These are phyloP conservation scores for Calonectria henricotiae DNA, from an alignment of 2,329 filamentous ascomycete species.

Conservation along the genomic window DNA sequence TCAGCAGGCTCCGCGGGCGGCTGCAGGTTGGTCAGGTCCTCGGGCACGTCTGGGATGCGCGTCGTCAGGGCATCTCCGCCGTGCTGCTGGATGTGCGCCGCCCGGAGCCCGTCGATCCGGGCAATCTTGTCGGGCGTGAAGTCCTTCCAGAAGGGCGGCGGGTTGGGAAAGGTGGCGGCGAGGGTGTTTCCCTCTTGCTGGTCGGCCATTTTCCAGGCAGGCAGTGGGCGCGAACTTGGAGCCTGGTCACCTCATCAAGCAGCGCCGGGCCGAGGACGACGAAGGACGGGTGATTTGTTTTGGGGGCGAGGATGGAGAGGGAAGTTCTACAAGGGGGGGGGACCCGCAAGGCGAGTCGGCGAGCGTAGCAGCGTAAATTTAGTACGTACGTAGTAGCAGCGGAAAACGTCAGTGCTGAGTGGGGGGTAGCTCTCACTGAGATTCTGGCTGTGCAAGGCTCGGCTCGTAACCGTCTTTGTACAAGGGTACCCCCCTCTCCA, in stretches of 20 bases:
- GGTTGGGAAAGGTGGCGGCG: slow-evolving; percentile 84
- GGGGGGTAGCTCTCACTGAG: slow-evolving; percentile 7
- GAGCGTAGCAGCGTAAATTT: neutral
- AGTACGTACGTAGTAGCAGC: no score
- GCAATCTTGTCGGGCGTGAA: slow-evolving; percentile 85
- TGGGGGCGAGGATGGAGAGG: slow-evolving; percentile 3
- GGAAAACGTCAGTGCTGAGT: neutral
- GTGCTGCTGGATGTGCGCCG: slow-evolving; percentile 57
- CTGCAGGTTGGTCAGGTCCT: slow-evolving; percentile 83
- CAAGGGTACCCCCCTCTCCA: slow-evolving; percentile 5
- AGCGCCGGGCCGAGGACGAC: no score
- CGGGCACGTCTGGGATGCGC: slow-evolving; percentile 70
- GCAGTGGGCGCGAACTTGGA: neutral
- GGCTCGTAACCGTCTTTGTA: slow-evolving; percentile 3
- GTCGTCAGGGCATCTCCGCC: slow-evolving; percentile 51
- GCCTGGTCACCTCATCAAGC: slow-evolving; percentile 39
- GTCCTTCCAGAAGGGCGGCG: slow-evolving; percentile 90
- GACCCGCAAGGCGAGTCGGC: neutral
- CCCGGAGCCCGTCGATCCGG: slow-evolving; percentile 66
- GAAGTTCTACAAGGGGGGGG: neutral
- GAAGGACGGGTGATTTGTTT: no score
- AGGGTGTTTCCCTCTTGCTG: slow-evolving; percentile 66
- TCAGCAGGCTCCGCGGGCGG: slow-evolving; percentile 83
- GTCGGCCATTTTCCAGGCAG: slow-evolving; percentile 70
- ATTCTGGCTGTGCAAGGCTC: slow-evolving; percentile 16